A percentile compares a stretch with the other conserved stretches of the same genome.
Conservation (phyloP, 1,139 yeast genomes). For the Pichia sp. region DNA sequence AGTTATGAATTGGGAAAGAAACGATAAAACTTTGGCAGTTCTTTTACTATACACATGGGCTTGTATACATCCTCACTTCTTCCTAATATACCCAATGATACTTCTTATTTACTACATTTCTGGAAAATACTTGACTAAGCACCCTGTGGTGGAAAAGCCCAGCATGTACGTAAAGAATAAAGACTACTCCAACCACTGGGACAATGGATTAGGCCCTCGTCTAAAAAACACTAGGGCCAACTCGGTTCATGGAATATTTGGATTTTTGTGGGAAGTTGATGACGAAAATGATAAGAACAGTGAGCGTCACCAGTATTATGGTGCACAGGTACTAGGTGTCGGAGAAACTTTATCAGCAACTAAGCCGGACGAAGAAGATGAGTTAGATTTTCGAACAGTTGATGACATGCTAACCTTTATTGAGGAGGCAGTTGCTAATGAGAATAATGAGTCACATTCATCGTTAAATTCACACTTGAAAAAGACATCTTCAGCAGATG, state of each 20-base stretch:
- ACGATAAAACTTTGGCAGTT: slow-evolving; percentile 51
- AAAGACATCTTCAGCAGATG: slow-evolving; percentile 1
- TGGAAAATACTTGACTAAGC: slow-evolving; percentile 69
- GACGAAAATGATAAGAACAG: not conserved
- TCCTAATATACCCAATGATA: slow-evolving; percentile 60
- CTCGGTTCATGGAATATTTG: slow-evolving; percentile 21
- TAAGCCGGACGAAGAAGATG: not conserved
- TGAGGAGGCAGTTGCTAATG: not conserved
- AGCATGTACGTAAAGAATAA: slow-evolving; percentile 38
- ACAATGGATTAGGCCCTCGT: slow-evolving; percentile 51
- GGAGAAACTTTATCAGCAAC: not conserved
- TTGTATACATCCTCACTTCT: slow-evolving; percentile 66
- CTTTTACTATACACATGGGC: slow-evolving; percentile 53
- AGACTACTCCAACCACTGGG: slow-evolving; percentile 20
- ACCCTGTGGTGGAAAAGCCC: slow-evolving; percentile 48
- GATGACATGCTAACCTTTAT: not conserved
- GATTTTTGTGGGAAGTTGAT: slow-evolving; percentile 12
- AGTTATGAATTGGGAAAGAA: slow-evolving; percentile 59
- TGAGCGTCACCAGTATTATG: not conserved
- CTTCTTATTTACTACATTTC: slow-evolving; percentile 55
- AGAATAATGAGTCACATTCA: slow-evolving; percentile 1
- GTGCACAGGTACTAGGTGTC: not conserved
- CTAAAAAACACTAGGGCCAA: slow-evolving; percentile 36
- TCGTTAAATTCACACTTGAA: not conserved
- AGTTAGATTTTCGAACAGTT: not conserved